Percentiles rank a stretch among this genome's conserved stretches.
Conservation (phyloP, 495 filamentous ascomycete species). For the Aspergillus nidulans region DNA sequence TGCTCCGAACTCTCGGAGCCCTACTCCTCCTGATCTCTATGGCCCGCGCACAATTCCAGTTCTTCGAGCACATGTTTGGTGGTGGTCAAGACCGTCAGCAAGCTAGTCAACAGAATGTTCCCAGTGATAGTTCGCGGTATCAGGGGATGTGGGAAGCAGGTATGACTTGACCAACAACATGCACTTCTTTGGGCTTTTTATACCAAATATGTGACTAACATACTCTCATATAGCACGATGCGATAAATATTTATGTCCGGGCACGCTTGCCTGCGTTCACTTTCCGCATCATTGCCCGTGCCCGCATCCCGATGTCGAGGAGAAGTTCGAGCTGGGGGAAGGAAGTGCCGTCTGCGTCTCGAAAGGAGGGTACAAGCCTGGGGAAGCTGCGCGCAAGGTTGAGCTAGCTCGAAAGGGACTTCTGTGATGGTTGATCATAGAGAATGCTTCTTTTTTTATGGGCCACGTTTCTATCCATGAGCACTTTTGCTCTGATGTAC, state of each 20-base stretch:
- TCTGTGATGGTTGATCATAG: conserved; percentile 53
- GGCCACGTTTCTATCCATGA: too few species aligned
- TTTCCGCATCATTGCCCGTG: conserved; percentile 95
- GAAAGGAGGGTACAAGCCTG: conserved; percentile 73
- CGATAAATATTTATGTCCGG: conserved; percentile 87
- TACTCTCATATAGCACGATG: conserved; percentile 60
- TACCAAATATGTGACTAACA: conserved; percentile 1
- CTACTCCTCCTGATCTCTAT: conserved; percentile 47
- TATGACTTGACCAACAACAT: conserved; percentile 24
- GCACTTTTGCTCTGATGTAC: too few species aligned
- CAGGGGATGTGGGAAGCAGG: conserved; percentile 63
- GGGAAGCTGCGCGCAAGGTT: conserved; percentile 71
- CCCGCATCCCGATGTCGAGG: conserved; percentile 71
- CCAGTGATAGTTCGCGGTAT: conserved; percentile 75
- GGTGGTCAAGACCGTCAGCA: conserved; percentile 55
- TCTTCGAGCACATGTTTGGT: conserved; percentile 84
- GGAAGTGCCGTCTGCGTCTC: conserved; percentile 77
- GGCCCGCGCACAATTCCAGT: conserved; percentile 70
- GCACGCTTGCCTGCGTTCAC: conserved; percentile 83
- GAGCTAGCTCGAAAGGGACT: conserved; percentile 80
- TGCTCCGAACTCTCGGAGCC: conserved; percentile 29
- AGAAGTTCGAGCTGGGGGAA: conserved; percentile 83
- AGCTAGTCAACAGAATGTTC: conserved; percentile 62
- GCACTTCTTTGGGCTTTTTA: not conserved
- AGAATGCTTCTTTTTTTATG: too few species aligned